These are phyloP conservation scores for Halteria grandinella DNA, from an alignment of 73 alveolate species.

Conservation along the genomic window DNA sequence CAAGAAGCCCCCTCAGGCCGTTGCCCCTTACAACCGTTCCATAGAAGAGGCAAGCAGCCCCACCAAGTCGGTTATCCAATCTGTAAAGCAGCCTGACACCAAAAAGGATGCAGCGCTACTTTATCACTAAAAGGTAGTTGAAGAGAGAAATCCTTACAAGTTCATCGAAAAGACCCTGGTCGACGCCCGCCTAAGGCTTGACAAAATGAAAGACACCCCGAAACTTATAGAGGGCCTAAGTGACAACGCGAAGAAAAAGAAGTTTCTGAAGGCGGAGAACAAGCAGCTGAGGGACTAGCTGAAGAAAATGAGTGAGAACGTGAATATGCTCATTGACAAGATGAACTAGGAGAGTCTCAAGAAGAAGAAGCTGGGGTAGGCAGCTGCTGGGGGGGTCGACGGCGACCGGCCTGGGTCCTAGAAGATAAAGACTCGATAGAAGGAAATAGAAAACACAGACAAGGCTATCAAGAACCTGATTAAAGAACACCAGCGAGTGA, in stretches of 20 bases:
- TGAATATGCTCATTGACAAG: slow-evolving; percentile 47
- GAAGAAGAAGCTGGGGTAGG: slow-evolving; percentile 4
- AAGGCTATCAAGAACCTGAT: slow-evolving; percentile 30
- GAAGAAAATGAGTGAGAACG: slow-evolving; percentile 55
- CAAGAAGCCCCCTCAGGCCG: neutral
- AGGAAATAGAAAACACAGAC: slow-evolving; percentile 59
- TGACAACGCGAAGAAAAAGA: slow-evolving; percentile 30
- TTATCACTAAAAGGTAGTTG: neutral
- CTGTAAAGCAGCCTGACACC: neutral
- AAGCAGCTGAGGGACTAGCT: slow-evolving; percentile 47
- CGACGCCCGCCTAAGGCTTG: slow-evolving; percentile 37
- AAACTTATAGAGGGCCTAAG: slow-evolving; percentile 29
- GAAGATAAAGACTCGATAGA: slow-evolving; percentile 33
- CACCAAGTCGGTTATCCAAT: too few species aligned
- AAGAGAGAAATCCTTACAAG: slow-evolving; percentile 50
- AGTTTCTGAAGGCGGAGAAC: slow-evolving; percentile 42
- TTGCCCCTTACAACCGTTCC: too few species aligned
- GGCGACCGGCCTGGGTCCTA: slow-evolving; percentile 44
- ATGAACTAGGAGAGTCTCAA: slow-evolving; percentile 46
- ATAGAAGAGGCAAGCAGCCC: neutral
- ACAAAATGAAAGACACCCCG: slow-evolving; percentile 54
- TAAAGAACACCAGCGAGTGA: slow-evolving; percentile 40
- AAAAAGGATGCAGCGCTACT: neutral
- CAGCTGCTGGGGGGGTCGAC: neutral
- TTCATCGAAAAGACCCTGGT: slow-evolving; percentile 40